Percentiles rank a stretch among this genome's conserved stretches.
phyloP scores from a whole-genome alignment of 164 flowering plant genomes.

The Cinnamomum micranthum region DNA sequence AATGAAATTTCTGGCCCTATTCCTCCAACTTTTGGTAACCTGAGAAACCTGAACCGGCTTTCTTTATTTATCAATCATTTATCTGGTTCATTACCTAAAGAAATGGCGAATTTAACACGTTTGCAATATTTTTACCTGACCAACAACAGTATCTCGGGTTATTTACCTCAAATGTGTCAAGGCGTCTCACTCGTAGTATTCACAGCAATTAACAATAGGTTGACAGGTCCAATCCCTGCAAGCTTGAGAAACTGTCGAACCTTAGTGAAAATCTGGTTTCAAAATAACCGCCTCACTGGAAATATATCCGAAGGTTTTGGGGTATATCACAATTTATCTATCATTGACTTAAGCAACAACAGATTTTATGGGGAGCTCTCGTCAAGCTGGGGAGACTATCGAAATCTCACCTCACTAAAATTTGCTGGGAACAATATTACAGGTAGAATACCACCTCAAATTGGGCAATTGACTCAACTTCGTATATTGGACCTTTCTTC shows the following conservation, averaged over 20 bases:
- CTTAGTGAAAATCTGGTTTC: constrained; percentile 9
- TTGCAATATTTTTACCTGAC: neutral
- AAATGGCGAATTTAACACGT: neutral
- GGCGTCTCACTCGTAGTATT: constrained; percentile 12
- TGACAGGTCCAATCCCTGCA: constrained; percentile 22
- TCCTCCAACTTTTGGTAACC: constrained; percentile 17
- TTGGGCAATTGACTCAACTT: neutral
- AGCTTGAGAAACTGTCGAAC: constrained; percentile 18
- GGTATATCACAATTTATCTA: constrained; percentile 9
- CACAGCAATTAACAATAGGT: constrained; percentile 8
- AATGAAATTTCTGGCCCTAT: constrained; percentile 17
- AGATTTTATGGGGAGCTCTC: constrained; percentile 9
- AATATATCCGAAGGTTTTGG: constrained; percentile 16
- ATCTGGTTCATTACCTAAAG: constrained; percentile 18
- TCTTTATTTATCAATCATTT: constrained; percentile 4
- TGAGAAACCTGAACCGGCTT: constrained; percentile 3
- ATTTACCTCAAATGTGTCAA: constrained; percentile 17
- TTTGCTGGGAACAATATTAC: constrained; percentile 1
- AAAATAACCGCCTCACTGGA: constrained; percentile 16
- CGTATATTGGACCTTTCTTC: neutral
- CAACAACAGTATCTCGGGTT: neutral
- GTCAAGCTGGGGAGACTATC: neutral
- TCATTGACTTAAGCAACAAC: neutral
- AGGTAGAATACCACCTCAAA: neutral
- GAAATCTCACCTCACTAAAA: neutral